A percentile compares a stretch with the other conserved stretches of the same genome.
These are phyloP conservation scores for Trichaptum fuscoviolaceum DNA, from an alignment of 768 basidiomycete genomes.

Conservation along the genomic window DNA sequence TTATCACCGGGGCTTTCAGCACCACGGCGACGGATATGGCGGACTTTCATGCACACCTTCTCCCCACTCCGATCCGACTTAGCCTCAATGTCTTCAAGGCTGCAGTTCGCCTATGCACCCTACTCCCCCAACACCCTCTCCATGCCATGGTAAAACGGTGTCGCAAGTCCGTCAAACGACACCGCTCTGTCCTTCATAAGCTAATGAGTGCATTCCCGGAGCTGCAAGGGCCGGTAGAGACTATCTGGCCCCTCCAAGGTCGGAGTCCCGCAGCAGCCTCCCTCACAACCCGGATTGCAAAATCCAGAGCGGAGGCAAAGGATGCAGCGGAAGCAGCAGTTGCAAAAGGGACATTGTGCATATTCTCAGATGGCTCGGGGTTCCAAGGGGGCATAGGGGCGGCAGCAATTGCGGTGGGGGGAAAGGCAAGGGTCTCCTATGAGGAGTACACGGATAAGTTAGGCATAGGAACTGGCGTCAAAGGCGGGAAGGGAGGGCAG, in stretches of 20 bases:
- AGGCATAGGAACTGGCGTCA: no score
- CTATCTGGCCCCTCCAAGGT: conserved; percentile 2
- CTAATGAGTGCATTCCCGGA: conserved; percentile 4
- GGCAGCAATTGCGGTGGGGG: neutral
- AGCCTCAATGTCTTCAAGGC: conserved; percentile 8
- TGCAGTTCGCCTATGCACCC: conserved; percentile 8
- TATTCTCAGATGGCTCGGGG: neutral
- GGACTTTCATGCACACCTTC: conserved; percentile 7
- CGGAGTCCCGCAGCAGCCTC: neutral
- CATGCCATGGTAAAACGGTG: neutral
- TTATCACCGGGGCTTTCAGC: conserved; percentile 17
- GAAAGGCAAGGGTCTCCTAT: no score
- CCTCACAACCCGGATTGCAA: conserved; percentile 4
- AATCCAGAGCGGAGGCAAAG: conserved; percentile 1
- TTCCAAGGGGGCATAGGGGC: conserved; percentile 1
- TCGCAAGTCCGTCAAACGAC: neutral
- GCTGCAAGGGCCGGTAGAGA: conserved; percentile 5
- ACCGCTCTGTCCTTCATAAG: no score
- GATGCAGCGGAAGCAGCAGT: neutral
- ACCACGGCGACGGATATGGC: conserved; percentile 12
- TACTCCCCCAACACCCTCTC: conserved; percentile 14
- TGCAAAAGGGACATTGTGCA: neutral
- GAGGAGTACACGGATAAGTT: no score
- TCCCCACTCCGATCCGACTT: conserved; percentile 9
- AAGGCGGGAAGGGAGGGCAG: no score